Evolutionary conservation across 208 protist species (phyloP), one percentile per base, ranked within the genome.

Genomic region (Trypanosoma caninum): DNA sequence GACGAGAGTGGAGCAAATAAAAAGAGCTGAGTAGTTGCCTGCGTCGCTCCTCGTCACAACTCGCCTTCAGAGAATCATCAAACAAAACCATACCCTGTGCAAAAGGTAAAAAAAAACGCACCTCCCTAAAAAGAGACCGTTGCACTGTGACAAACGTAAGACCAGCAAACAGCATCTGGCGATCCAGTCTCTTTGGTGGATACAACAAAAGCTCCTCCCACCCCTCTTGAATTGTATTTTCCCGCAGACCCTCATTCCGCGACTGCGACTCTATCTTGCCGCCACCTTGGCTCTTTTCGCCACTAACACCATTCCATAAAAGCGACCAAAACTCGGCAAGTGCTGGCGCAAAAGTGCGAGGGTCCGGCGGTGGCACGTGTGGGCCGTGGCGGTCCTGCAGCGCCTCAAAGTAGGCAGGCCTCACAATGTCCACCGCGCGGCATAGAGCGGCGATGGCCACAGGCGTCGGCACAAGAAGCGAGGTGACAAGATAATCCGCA

Each of bases 111-210:
- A 84, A 87, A 34, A 41, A 57, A 20, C 47, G 27, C 46, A 85
- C 72, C 68, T 87, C 75, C 41, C 80, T 77, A 63, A 78, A 87
- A 13, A 91, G 69, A 20, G 63, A 33, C 8, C 62, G 69, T 65
- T 91, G 84, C 16, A 89, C 50, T 3, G 80, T 67, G n/a, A 91
- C 66, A 52, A 91, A 85, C 18, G 64, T 78, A 20, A 82, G 14
- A 16, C 68, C 78, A 33, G 23, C 13, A 34, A 93, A 79, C 16
- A 93, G 66, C n/a, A 23, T 25, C 40, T 71, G 64, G 4, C 84
- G 73, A 61, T 69, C 66, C 23, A 57, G 52, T 14, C 78, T 54
- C 11, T 78, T 72, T 6, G 64, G 46, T 52, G 74, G 72, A 51
- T 48, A 72, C 3, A 31, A 51, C 3, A 65, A 23, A 7, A 69